phyloP scores from a whole-genome alignment of 1,284 basidiomycete species.

The Agaricales sp. region DNA sequence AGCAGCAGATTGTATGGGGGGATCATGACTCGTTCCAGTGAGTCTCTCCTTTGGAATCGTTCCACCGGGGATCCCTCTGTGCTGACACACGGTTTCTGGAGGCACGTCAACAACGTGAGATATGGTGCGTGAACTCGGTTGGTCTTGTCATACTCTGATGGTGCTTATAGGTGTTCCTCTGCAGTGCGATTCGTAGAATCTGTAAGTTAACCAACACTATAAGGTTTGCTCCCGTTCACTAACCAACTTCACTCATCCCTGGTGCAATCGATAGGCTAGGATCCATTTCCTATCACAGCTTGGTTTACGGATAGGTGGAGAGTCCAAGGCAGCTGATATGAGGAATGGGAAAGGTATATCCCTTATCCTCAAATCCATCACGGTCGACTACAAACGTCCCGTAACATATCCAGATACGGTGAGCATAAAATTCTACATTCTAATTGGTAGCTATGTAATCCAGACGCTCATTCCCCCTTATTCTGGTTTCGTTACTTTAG shows the following conservation, averaged over 20 bases:
- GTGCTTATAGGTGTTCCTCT: too few species aligned
- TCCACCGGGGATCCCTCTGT: too few species aligned
- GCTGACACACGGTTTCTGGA: constrained; percentile 21
- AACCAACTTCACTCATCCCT: not conserved
- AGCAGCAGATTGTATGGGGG: constrained; percentile 65
- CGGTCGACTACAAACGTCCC: constrained; percentile 53
- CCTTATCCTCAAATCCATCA: constrained; percentile 61
- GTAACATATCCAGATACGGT: constrained; percentile 67
- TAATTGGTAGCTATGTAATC: constrained; percentile 2
- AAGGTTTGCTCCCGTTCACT: not conserved
- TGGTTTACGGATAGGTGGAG: constrained; percentile 49
- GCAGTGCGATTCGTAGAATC: constrained; percentile 1
- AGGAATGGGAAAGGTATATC: constrained; percentile 51
- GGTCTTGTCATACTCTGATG: too few species aligned
- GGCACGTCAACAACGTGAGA: constrained; percentile 69
- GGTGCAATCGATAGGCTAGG: constrained; percentile 2
- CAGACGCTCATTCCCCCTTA: constrained; percentile 1
- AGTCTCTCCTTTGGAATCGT: constrained; percentile 15
- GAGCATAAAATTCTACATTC: constrained; percentile 14
- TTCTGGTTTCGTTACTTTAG: constrained; percentile 18
- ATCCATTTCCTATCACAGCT: constrained; percentile 21
- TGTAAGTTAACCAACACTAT: not conserved
- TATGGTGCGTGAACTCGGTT: constrained; percentile 52
- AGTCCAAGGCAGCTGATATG: constrained; percentile 40
- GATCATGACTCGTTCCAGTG: constrained; percentile 69